A percentile compares a stretch with the other conserved stretches of the same genome.
phyloP scores from a whole-genome alignment of 2,329 filamentous ascomycete species.

The Verticillium zaregamsianum region DNA sequence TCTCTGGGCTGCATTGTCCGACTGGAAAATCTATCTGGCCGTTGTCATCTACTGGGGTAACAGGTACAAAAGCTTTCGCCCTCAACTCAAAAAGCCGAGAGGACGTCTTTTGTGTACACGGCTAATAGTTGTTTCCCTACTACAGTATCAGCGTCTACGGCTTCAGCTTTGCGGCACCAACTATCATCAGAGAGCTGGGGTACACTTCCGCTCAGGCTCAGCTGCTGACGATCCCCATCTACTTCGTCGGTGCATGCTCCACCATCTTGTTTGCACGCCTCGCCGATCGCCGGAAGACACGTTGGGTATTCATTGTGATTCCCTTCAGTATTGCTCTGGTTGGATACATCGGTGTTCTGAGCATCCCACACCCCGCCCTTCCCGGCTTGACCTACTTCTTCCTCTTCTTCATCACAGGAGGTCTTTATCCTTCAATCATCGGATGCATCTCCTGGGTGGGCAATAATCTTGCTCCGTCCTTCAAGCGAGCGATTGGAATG shows the following conservation, averaged over 20 bases:
- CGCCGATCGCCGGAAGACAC: conserved; percentile 23
- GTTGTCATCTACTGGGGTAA: too few species aligned
- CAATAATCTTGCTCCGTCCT: conserved; percentile 18
- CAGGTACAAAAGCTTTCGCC: too few species aligned
- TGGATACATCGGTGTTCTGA: background rate
- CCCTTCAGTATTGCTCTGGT: conserved; percentile 19
- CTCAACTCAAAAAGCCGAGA: too few species aligned
- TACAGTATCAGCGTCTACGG: conserved; percentile 33
- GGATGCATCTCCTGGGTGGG: conserved; percentile 17
- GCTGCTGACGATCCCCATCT: conserved; percentile 12
- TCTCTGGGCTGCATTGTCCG: conserved; percentile 49
- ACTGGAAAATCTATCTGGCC: conserved; percentile 37
- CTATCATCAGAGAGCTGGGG: conserved; percentile 5
- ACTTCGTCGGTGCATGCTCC: conserved; percentile 17
- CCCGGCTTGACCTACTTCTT: conserved; percentile 21
- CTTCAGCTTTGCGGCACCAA: conserved; percentile 6
- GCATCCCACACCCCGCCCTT: conserved; percentile 5
- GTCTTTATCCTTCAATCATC: conserved; percentile 26
- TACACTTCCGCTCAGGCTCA: conserved; percentile 8
- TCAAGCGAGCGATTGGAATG: conserved; percentile 18
- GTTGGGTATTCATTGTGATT: conserved; percentile 31
- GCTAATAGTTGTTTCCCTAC: conserved; percentile 1
- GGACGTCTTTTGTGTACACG: too few species aligned
- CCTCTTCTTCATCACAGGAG: conserved; percentile 17
- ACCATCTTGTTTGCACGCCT: conserved; percentile 20